phyloP scores from a whole-genome alignment of 2,329 filamentous ascomycete genomes.

The Hymenoscyphus occultus region DNA sequence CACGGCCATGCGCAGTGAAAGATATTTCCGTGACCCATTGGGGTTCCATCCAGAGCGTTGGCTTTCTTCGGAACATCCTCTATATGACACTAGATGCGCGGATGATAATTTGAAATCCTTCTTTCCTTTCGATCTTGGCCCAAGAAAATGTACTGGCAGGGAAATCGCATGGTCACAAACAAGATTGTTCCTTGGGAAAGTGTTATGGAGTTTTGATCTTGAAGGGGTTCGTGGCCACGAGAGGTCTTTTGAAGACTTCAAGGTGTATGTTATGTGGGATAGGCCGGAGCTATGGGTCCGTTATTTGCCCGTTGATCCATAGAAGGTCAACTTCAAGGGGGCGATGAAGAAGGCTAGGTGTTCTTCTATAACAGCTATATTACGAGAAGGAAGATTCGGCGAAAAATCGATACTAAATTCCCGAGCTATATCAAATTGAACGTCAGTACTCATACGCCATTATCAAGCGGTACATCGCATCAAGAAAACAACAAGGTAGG shows the following conservation, averaged over 20 bases:
- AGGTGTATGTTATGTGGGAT: conserved; percentile 4
- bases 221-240: conserved; percentile 11
- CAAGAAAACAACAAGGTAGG: too few relatives aligned
- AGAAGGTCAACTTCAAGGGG: neutral
- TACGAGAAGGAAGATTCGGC: too few relatives aligned
- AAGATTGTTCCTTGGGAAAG: conserved; percentile 27
- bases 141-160: conserved; percentile 14
- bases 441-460: too few relatives aligned
- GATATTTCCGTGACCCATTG: conserved; percentile 13
- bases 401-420: too few relatives aligned
- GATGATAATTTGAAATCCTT: conserved; percentile 10
- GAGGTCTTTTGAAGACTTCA: conserved; percentile 6
- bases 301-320: conserved; percentile 9
- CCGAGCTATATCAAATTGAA: too few relatives aligned
- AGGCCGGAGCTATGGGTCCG: conserved; percentile 13
- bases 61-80: conserved; percentile 14
- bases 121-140: conserved; percentile 13
- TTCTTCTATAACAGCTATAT: too few relatives aligned
- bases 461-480: too few relatives aligned
- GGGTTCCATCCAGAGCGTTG: conserved; percentile 16
- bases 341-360: too few relatives aligned
- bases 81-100: conserved; percentile 11
- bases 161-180: conserved; percentile 24
- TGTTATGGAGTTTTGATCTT: conserved; percentile 21
- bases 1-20: conserved; percentile 1